Evolutionary conservation across 176 grass and related monocot species (phyloP), one percentile per base, ranked within the genome.

Genomic region (Oryza meridionalis): DNA sequence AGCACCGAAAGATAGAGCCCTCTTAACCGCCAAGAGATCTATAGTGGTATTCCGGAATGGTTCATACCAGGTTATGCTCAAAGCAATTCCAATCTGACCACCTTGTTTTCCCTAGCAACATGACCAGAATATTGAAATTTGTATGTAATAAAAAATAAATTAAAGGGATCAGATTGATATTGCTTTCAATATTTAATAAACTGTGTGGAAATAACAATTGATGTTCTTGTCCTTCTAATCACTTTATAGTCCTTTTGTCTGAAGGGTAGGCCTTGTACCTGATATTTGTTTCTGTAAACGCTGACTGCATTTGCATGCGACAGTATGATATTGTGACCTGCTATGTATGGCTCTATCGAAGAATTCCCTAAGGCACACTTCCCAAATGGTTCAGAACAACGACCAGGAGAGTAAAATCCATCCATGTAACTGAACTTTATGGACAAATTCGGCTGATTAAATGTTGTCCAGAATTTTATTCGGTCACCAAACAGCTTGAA

Each of bases 311-410:
- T 91, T 67, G 84, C 94, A 82, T 94, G 92, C 14, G 95, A 88
- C 46, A 97, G 46, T 76, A 97, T 89, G 22, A 92, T 88, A 76
- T 92, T 94, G 67, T 97, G 92, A 22, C 67, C 92, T 38, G 53
- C 90, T 81, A 84, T 51, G 84, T 97, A 94, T 67, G 95, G 95
- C 59, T 97, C 92, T 3, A 62, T 67, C 44, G 82, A 80, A 44
- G 95, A 97, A 82, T 97, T 88, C 38, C 88, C 95, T 31, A 55
- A 78, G 58, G 47, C 4, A 16, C 95, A 94, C 44, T 84, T 82
- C 7, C 90, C 92, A 79, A 69, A 94, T 11, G 90, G 86, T 35
- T 65, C 9, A 24, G 95, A 93, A 80, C 90, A 94, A 14, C 21
- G 90, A 32, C 51, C 16, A 46, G 90, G 90, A 16, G 90, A 69